phyloP scores from a whole-genome alignment of 306 rosid genomes.

The Castanea sativa region DNA sequence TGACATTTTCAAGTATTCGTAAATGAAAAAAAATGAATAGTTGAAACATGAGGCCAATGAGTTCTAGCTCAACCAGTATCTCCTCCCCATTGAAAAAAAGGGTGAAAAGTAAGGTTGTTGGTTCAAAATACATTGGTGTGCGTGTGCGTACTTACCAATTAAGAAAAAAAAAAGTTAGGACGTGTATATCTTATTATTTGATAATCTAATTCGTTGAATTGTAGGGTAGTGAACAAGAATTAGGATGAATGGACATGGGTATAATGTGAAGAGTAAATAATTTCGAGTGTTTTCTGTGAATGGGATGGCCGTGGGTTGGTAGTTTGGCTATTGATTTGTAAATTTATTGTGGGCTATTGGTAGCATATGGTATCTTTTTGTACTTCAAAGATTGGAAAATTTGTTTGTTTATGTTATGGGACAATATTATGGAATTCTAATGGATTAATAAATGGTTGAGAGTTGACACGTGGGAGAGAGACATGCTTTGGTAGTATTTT shows the following conservation, averaged over 20 bases:
- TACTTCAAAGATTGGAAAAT: conserved; percentile 22
- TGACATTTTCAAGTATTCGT: no score
- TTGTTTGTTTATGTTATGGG: conserved; percentile 22
- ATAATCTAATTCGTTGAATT: not conserved
- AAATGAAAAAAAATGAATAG: no score
- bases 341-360: not conserved
- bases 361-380: not conserved
- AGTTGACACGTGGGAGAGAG: conserved; percentile 15
- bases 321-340: not conserved
- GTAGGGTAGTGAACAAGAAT: conserved; percentile 25
- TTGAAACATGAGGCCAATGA: no score
- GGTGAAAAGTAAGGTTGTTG: no score
- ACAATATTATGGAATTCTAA: not conserved
- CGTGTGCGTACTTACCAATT: no score
- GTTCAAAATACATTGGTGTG: no score
- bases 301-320: not conserved
- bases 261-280: not conserved
- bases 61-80: no score
- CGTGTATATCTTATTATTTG: no score
- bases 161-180: no score
- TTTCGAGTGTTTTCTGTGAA: not conserved
- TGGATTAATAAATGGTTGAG: conserved; percentile 21
- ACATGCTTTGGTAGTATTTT: conserved; percentile 14
- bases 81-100: no score
- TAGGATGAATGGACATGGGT: not conserved